Base-by-base conservation (phyloP, 192 early-diverging fungal species). In the Entomortierella chlamydospora region DNA sequence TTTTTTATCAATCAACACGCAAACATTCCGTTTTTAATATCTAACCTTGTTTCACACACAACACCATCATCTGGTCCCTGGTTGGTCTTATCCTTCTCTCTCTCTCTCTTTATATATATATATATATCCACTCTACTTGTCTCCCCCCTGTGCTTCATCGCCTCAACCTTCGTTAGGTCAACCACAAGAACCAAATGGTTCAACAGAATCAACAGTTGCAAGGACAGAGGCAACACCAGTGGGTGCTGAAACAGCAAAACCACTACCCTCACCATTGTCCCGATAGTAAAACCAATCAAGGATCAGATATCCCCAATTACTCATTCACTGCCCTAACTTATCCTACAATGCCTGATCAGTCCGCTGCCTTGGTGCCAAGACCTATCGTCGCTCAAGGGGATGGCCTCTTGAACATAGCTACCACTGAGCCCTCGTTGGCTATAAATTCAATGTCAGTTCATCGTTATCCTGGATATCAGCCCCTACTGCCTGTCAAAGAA, bases 401-500 rank as follows among this genome's bases (percentile, higher is more conserved):
- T 54, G 49, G 34, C 2, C 45, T 51, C 10, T 51, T 51, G n/a
- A n/a, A n/a, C n/a, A n/a, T n/a, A 15, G 43, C 33, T 7, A 50
- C 26, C 11, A 8, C 34, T 45, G 41, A 22, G 20, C 11, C 28
- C 22, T 20, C 55, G 13, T 28, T 55, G 29, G 18, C 61, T 0
- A 12, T 61, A 33, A 10, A 54, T 8, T 13, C 61, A 13, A 10
- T 33, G n/a, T 57, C 55, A 18, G 31, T 72, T 31, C 61, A 55
- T 25, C 69, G 70, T 42, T 23, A 50, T 17, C 26, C 61, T 10
- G 11, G 12, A 12, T 59, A 62, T 25, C 69, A 71, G 26, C 69
- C 73, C 8, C 51, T 74, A 18, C 29, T 73, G 11, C 63, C 64
- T 9, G 25, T 67, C 50, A 64, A 58, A 34, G 72, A 74, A 23